A percentile compares a stretch with the other conserved stretches of the same genome.
phyloP scores from a whole-genome alignment of 2,329 filamentous ascomycete species.

The Aspergillus awamori region DNA sequence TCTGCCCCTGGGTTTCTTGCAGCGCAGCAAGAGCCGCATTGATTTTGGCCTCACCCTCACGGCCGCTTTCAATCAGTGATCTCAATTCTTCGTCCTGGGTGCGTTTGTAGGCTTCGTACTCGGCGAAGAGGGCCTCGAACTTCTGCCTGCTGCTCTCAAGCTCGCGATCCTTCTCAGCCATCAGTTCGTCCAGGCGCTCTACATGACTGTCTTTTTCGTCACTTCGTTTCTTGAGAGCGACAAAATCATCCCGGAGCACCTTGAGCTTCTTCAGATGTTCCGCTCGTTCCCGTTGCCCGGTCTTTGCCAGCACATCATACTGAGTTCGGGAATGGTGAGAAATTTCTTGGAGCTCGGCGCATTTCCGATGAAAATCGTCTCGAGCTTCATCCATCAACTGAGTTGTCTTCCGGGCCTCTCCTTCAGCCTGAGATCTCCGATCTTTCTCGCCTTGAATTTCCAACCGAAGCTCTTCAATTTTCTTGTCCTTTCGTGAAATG shows the following conservation, averaged over 20 bases:
- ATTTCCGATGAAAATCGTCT: conserved; percentile 44
- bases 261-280: conserved; percentile 46
- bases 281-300: conserved; percentile 44
- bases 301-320: conserved; percentile 48
- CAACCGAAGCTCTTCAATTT: conserved; percentile 49
- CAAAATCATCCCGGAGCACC: conserved; percentile 39
- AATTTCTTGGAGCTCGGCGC: conserved; percentile 43
- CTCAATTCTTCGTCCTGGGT: conserved; percentile 45
- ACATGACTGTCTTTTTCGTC: conserved; percentile 41
- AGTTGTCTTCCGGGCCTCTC: conserved; percentile 39
- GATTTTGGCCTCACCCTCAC: conserved; percentile 36
- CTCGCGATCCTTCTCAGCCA: conserved; percentile 51
- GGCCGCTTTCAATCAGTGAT: conserved; percentile 34
- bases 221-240: conserved; percentile 38
- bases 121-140: conserved; percentile 42
- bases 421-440: conserved; percentile 46
- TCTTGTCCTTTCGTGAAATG: conserved; percentile 51
- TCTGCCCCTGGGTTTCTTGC: conserved; percentile 46
- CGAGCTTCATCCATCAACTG: conserved; percentile 44
- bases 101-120: conserved; percentile 48
- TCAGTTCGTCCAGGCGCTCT: conserved; percentile 48
- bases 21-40: conserved; percentile 44
- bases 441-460: conserved; percentile 48
- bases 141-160: conserved; percentile 44
- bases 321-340: conserved; percentile 44